Conservation (phyloP, 805 yeast species). For the Hanseniaspora clermontiae region DNA sequence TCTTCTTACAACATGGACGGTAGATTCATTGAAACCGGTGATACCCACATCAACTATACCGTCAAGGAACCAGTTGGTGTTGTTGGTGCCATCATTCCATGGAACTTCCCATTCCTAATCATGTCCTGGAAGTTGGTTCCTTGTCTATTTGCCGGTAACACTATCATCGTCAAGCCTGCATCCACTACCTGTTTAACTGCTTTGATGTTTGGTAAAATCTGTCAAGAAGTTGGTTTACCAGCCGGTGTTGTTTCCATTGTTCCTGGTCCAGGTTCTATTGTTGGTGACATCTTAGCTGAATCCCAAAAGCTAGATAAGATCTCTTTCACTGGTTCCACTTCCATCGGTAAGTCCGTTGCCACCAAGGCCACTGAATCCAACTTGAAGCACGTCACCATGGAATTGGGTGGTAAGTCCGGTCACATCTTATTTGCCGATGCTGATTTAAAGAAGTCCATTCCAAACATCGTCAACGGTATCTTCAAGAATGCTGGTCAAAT, state of each 20-base stretch:
- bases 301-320: conserved; percentile 62
- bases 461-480: conserved; percentile 51
- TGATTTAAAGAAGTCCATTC: conserved; percentile 33
- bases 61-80: conserved; percentile 68
- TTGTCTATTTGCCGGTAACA: conserved; percentile 65
- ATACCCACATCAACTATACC: conserved; percentile 50
- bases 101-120: conserved; percentile 78
- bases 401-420: conserved; percentile 76
- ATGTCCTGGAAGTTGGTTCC: conserved; percentile 72
- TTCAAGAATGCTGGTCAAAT: conserved; percentile 74
- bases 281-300: conserved; percentile 57
- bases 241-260: conserved; percentile 63
- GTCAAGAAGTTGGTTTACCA: conserved; percentile 60
- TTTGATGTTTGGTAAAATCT: conserved; percentile 46
- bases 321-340: conserved; percentile 75
- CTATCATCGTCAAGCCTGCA: conserved; percentile 61
- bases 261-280: conserved; percentile 61
- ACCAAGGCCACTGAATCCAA: conserved; percentile 54
- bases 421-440: conserved; percentile 63
- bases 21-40: conserved; percentile 49
- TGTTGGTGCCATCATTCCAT: conserved; percentile 74
- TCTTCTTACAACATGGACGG: conserved; percentile 63
- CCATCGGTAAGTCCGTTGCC: conserved; percentile 61
- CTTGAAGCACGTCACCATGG: conserved; percentile 68
- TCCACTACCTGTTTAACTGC: conserved; percentile 68